These are phyloP conservation scores for Suhomyces anneliseae DNA, from an alignment of 1,139 yeast genomes.

Conservation along the genomic window DNA sequence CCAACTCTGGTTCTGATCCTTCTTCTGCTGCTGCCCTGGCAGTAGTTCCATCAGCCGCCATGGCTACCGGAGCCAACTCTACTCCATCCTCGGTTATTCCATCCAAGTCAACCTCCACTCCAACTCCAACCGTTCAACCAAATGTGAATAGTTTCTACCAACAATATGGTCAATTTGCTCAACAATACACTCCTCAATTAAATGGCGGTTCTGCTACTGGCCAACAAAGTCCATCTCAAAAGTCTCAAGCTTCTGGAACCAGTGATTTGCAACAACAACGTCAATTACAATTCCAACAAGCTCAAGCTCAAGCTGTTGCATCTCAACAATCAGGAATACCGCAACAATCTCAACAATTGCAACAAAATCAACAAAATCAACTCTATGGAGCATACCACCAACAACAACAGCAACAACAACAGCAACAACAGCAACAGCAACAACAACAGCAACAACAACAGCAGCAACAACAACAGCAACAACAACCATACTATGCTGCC, in stretches of 20 bases:
- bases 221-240: conserved; percentile 10
- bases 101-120: conserved; percentile 16
- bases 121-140: conserved; percentile 13
- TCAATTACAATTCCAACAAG: conserved; percentile 17
- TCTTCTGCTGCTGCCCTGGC: conserved; percentile 15
- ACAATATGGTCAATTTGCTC: conserved; percentile 19
- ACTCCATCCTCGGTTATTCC: conserved; percentile 15
- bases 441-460: conserved; percentile 8
- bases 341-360: conserved; percentile 12
- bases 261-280: conserved; percentile 14
- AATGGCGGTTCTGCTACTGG: conserved; percentile 16
- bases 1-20: conserved; percentile 14
- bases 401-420: conserved; percentile 16
- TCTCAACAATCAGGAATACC: conserved; percentile 12
- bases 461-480: conserved; percentile 20
- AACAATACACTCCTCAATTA: conserved; percentile 17
- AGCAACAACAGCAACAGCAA: conserved; percentile 16
- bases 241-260: conserved; percentile 4
- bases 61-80: conserved; percentile 14
- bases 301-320: conserved; percentile 11
- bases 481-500: conserved; percentile 14
- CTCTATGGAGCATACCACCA: conserved; percentile 12
- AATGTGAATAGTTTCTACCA: conserved; percentile 24
- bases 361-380: conserved; percentile 16
- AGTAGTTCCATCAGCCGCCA: conserved; percentile 14